These are phyloP conservation scores for Hygrophorus pudorinus DNA, from an alignment of 768 basidiomycete genomes.

Conservation along the genomic window DNA sequence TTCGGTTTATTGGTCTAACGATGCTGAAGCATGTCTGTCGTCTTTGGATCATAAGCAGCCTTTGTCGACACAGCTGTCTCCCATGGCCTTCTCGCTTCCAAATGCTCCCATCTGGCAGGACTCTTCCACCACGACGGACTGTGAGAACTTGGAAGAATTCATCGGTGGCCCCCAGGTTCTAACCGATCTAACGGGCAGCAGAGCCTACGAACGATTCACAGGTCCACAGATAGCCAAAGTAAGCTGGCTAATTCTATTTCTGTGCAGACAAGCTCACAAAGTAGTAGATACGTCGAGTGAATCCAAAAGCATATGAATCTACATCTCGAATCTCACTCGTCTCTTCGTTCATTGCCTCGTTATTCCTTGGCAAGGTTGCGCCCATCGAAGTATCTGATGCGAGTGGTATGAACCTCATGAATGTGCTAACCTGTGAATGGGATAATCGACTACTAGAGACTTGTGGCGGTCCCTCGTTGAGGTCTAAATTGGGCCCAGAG, in stretches of 20 bases:
- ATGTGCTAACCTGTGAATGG: slow-evolving; percentile 68
- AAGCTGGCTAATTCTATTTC: slow-evolving; percentile 9
- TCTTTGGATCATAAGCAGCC: slow-evolving; percentile 40
- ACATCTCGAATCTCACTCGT: slow-evolving; percentile 71
- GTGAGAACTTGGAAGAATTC: slow-evolving; percentile 51
- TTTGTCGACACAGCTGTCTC: slow-evolving; percentile 50
- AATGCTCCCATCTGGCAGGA: slow-evolving; percentile 87
- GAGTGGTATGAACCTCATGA: slow-evolving; percentile 86
- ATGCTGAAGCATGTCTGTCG: slow-evolving; percentile 41
- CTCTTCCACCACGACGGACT: slow-evolving; percentile 73
- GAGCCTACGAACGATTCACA: slow-evolving; percentile 84
- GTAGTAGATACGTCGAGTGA: slow-evolving; percentile 44
- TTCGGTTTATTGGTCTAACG: slow-evolving; percentile 70
- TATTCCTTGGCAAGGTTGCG: slow-evolving; percentile 70
- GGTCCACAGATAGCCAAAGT: slow-evolving; percentile 78
- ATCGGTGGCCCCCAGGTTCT: slow-evolving; percentile 64
- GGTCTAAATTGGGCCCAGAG: slow-evolving; percentile 63
- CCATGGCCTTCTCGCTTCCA: slow-evolving; percentile 55
- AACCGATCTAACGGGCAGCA: slow-evolving; percentile 69
- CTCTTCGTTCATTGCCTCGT: slow-evolving; percentile 72
- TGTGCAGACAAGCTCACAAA: background rate
- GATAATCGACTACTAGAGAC: slow-evolving; percentile 53
- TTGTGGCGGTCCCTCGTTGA: slow-evolving; percentile 59
- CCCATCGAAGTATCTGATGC: slow-evolving; percentile 85
- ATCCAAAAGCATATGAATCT: slow-evolving; percentile 42